These are phyloP conservation scores for Tetradesmus lagerheimii DNA, from an alignment of 139 green algal species.

Conservation along the genomic window DNA sequence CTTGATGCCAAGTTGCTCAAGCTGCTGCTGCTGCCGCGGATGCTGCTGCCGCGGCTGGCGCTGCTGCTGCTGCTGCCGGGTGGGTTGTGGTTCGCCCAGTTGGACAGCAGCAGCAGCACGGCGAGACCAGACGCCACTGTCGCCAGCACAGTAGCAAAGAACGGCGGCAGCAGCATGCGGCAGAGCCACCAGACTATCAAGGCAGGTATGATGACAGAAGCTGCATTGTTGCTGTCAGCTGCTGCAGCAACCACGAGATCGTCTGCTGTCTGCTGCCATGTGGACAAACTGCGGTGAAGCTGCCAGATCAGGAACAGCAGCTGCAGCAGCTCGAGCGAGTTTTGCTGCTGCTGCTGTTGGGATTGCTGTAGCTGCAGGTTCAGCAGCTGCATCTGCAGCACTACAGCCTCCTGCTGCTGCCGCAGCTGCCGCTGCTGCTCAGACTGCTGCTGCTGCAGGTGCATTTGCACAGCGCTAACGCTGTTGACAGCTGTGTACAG, in stretches of 20 bases:
- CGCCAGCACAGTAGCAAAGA: no score
- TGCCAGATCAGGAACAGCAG: background rate
- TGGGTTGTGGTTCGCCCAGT: no score
- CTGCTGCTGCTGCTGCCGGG: no score
- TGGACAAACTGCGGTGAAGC: background rate
- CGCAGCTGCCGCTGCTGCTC: background rate
- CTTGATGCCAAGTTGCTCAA: no score
- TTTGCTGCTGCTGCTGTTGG: slow-evolving; percentile 10
- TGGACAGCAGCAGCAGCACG: no score
- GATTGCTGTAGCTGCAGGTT: background rate
- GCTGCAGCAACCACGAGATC: background rate
- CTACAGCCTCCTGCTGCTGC: background rate
- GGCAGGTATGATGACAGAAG: background rate
- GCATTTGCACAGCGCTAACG: background rate
- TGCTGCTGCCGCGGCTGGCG: no score
- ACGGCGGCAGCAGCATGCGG: no score
- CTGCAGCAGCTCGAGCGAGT: background rate
- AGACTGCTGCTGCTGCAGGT: background rate
- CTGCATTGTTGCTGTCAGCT: background rate
- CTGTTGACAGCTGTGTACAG: background rate
- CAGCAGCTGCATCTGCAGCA: background rate
- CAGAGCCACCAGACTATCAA: background rate
- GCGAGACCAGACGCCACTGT: no score
- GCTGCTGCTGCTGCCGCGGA: no score
- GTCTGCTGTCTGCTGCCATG: background rate